Evolutionary conservation across 805 yeast genomes (phyloP).

Genomic region (Cyberlindnera veronae): DNA sequence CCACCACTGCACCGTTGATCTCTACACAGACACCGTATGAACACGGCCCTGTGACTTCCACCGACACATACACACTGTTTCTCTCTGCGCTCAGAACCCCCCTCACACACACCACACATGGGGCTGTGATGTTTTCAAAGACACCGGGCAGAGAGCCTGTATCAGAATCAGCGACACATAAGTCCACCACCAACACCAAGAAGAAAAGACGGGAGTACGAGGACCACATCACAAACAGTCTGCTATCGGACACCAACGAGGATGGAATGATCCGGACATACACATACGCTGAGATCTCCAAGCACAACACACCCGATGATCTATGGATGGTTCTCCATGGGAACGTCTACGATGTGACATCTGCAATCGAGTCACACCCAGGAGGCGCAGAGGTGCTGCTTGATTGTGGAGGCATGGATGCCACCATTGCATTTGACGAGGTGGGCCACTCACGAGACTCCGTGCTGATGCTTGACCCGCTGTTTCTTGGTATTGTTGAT

Average conservation of each 20-base stretch:
- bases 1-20: background rate
- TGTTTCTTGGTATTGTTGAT: constrained; percentile 76
- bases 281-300: constrained; percentile 17
- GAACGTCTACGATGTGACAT: constrained; percentile 72
- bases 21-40: no score
- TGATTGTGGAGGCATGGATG: constrained; percentile 75
- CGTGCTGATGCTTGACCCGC: constrained; percentile 61
- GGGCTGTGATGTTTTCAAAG: constrained; percentile 3
- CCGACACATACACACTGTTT: background rate
- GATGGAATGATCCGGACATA: constrained; percentile 7
- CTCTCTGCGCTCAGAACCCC: background rate
- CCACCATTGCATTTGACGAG: constrained; percentile 81
- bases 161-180: constrained; percentile 9
- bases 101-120: background rate
- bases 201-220: constrained; percentile 4
- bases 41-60: no score
- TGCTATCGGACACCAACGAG: background rate
- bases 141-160: constrained; percentile 2
- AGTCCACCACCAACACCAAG: constrained; percentile 14
- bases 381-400: constrained; percentile 65
- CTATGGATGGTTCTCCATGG: constrained; percentile 84
- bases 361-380: constrained; percentile 70
- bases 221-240: background rate
- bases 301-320: constrained; percentile 34
- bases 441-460: constrained; percentile 98